These are phyloP conservation scores for Podospora fimiseda DNA, from an alignment of 495 filamentous ascomycete genomes.

Conservation along the genomic window DNA sequence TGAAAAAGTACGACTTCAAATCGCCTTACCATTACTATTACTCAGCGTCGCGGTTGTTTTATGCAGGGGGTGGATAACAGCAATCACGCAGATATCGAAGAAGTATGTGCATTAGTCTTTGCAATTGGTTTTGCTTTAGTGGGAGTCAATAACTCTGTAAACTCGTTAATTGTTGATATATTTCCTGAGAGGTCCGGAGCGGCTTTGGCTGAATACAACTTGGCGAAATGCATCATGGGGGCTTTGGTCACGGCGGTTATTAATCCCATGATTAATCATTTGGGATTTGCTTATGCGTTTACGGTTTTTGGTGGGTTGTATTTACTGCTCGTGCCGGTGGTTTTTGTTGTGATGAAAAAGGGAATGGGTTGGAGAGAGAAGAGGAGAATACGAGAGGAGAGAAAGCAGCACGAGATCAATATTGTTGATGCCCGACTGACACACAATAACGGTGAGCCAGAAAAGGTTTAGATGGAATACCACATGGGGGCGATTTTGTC, in stretches of 20 bases:
- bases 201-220: conserved; percentile 64
- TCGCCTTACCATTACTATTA: conserved; percentile 44
- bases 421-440: no score
- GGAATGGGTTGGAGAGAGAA: conserved; percentile 36
- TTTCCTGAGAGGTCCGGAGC: conserved; percentile 55
- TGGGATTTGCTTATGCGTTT: conserved; percentile 66
- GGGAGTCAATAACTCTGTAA: conserved; percentile 42
- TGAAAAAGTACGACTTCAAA: conserved; percentile 55
- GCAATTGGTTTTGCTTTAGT: conserved; percentile 45
- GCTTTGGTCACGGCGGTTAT: conserved; percentile 61
- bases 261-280: conserved; percentile 56
- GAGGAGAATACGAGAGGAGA: conserved; percentile 1
- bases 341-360: conserved; percentile 37
- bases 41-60: conserved; percentile 34
- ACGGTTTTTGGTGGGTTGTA: conserved; percentile 57
- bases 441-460: no score
- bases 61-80: conserved; percentile 55
- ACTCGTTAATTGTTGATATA: conserved; percentile 60
- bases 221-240: conserved; percentile 61
- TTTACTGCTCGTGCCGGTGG: conserved; percentile 44
- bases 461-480: no score
- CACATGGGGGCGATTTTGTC: no score
- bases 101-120: conserved; percentile 47
- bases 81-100: conserved; percentile 11
- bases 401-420: background rate